Conservation (phyloP, 192 early-diverging fungal genomes). For the Paraglomus brasilianum region DNA sequence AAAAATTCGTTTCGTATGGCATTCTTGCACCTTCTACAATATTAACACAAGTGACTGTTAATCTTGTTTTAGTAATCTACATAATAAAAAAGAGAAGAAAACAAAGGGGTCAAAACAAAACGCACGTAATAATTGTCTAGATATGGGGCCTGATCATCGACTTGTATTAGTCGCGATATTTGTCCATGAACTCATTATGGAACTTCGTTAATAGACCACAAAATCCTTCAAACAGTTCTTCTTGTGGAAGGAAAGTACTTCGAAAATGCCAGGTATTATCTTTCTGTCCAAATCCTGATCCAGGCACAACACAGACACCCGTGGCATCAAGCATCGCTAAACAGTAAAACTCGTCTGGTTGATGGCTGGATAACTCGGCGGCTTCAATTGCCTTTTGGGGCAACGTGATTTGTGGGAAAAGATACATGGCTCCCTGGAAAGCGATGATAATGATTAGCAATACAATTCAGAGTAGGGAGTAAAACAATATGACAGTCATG, state of each 20-base stretch:
- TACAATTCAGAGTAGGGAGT: no score
- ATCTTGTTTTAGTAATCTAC: no score
- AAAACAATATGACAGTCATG: no score
- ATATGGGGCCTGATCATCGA: background rate
- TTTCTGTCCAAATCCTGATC: conserved; percentile 90
- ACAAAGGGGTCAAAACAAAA: no score
- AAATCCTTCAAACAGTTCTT: conserved; percentile 89
- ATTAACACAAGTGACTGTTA: no score
- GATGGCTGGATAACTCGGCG: conserved; percentile 65
- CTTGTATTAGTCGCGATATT: conserved; percentile 46
- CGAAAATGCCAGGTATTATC: conserved; percentile 93
- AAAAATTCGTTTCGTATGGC: no score
- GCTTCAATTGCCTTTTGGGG: conserved; percentile 76
- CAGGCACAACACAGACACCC: conserved; percentile 95
- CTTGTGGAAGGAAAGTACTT: conserved; percentile 93
- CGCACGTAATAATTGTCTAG: background rate
- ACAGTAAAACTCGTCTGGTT: conserved; percentile 89
- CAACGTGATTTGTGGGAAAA: conserved; percentile 83
- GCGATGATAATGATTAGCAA: no score
- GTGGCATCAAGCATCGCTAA: conserved; percentile 90
- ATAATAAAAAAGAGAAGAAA: no score
- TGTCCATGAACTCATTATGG: conserved; percentile 78
- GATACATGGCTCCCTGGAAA: conserved; percentile 89
- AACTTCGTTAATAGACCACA: conserved; percentile 74
- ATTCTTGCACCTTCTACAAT: no score